phyloP scores from a whole-genome alignment of 257 asterid species.

The Capsicum baccatum region DNA sequence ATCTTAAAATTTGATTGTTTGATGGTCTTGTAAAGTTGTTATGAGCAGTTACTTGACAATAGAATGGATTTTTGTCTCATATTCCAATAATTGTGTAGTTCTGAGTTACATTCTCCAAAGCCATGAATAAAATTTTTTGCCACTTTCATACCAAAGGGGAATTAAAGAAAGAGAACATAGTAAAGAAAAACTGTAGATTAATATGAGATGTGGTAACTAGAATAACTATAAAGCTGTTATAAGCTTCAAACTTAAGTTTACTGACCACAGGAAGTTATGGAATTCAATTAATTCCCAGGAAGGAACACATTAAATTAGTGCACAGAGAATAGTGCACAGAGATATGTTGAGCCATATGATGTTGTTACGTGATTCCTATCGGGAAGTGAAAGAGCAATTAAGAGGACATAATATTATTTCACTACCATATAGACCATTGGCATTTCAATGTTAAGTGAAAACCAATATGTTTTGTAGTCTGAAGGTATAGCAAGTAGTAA shows the following conservation, averaged over 20 bases:
- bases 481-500: neutral
- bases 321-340: neutral
- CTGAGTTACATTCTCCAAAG: neutral
- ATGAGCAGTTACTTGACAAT: neutral
- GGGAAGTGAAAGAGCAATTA: neutral
- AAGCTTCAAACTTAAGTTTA: neutral
- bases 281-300: neutral
- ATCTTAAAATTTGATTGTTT: neutral
- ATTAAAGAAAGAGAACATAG: neutral
- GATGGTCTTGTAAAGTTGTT: neutral
- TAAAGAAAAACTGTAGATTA: neutral
- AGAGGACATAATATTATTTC: neutral
- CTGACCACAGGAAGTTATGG: neutral
- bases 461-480: neutral
- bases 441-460: neutral
- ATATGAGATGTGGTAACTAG: neutral
- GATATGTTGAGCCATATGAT: neutral
- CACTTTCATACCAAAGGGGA: neutral
- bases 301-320: neutral
- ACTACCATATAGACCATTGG: neutral
- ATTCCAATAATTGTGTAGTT: neutral
- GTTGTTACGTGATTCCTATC: neutral
- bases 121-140: neutral
- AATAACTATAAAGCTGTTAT: too few relatives aligned
- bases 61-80: conserved; percentile 17